Base-by-base conservation (phyloP, 2,329 filamentous ascomycete species). In the Zasmidium citrigriseum region DNA sequence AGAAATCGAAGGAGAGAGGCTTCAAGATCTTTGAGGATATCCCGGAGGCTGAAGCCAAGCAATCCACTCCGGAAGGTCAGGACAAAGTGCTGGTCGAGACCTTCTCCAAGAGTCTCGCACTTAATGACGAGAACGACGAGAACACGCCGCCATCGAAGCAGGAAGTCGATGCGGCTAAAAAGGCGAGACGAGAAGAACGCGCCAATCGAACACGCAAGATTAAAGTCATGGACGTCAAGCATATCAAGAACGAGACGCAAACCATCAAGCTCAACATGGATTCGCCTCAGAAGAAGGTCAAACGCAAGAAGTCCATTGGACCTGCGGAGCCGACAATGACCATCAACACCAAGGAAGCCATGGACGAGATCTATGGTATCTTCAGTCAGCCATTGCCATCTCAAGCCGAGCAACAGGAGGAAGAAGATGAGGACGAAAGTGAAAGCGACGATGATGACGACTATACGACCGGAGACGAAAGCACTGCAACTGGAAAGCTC, bases 341-440 rank as follows among this genome's bases (percentile, higher is more conserved):
- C 0, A 85, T 99, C 64, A 92, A 98, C 71, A 99, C 95, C 12
- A 90, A 86, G 67, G 93, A 95, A 64, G 95, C 95, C 3, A 97
- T 93, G 62, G 93, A 98, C 67, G 95, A 99, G 67, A 97, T 99
- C 53, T 98, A 98, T 69, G 92, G 92, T 58, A 91, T 99, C 49
- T 99, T 98, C 77, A 98, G 95, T 69, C 90, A 95, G 58, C 93
- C 95, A 1, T 74, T 93, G 34, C 82, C 83, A 61, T 77, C 78
- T 29, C 75, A 76, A 18, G 73, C 78, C 1, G 76, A 77, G 27
- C 72, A 76, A 41, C 72, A 76, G 0, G 83, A 81, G 22, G 80
- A 81, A 2, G 86, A 91, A 14, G 87, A 88, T 57, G 86, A 89
- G 47, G 89, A 81, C 55, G 84, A 85, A 57, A 86, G 88, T 50